These are phyloP conservation scores for Agaricus bisporus DNA, from an alignment of 768 basidiomycete genomes.

Conservation along the genomic window DNA sequence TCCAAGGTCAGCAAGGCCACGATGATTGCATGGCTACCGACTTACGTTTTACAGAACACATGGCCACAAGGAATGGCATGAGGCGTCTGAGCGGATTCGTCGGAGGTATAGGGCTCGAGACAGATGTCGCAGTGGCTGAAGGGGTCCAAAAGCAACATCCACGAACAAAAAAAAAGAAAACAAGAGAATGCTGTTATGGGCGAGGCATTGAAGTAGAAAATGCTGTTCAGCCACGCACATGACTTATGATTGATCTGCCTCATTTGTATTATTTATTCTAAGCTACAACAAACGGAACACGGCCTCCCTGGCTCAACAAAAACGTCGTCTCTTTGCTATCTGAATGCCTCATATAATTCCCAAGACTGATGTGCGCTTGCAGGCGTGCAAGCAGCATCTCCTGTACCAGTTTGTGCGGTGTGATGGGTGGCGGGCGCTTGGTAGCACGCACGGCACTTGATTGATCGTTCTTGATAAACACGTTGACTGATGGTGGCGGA, in stretches of 20 bases:
- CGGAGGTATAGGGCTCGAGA: constrained; percentile 55
- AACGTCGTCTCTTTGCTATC: constrained; percentile 13
- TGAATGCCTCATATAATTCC: constrained; percentile 15
- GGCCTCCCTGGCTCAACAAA: constrained; percentile 18
- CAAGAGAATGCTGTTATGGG: background rate
- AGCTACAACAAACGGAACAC: constrained; percentile 10
- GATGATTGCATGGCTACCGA: constrained; percentile 8
- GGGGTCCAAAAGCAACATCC: constrained; percentile 58
- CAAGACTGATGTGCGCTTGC: constrained; percentile 19
- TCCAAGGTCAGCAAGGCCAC: no score
- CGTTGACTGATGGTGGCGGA: constrained; percentile 35
- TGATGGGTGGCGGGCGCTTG: constrained; percentile 17
- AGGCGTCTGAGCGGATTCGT: constrained; percentile 44
- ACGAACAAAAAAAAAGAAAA: background rate
- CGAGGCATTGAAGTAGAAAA: background rate
- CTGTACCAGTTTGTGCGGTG: constrained; percentile 21
- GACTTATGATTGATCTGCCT: background rate
- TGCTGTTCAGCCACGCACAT: background rate
- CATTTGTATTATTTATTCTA: background rate
- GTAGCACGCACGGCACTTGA: constrained; percentile 7
- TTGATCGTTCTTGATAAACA: constrained; percentile 30
- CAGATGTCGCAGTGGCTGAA: constrained; percentile 75
- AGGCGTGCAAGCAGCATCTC: constrained; percentile 27
- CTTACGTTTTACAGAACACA: constrained; percentile 66
- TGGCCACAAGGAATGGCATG: constrained; percentile 75